A percentile compares a stretch with the other conserved stretches of the same genome.
Evolutionary conservation across 1,284 basidiomycete genomes (phyloP).

Genomic region (Trichosporon asahii): DNA sequence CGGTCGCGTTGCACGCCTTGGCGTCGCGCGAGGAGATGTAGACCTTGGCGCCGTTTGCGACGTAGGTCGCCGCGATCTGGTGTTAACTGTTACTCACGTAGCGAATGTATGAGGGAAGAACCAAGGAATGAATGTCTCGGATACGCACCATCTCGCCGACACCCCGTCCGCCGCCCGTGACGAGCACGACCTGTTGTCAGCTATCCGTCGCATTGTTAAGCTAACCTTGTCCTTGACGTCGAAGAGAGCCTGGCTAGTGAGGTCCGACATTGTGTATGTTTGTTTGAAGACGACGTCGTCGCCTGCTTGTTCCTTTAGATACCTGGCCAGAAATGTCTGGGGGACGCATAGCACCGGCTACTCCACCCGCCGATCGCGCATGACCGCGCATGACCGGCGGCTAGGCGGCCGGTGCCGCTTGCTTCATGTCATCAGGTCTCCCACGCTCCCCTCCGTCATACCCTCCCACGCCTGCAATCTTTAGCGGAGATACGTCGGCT

Average conservation of each 20-base stretch:
- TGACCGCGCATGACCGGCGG: not conserved
- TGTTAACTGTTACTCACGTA: not conserved
- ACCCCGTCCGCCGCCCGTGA: constrained; percentile 69
- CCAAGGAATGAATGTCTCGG: too few relatives aligned
- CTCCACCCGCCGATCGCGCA: not conserved
- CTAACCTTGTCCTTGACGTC: constrained; percentile 27
- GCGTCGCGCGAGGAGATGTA: constrained; percentile 66
- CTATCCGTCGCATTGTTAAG: not conserved
- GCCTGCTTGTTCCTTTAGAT: not conserved
- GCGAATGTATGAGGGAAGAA: too few relatives aligned
- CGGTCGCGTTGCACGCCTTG: constrained; percentile 60
- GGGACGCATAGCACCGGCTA: not conserved
- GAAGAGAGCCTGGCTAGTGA: constrained; percentile 17
- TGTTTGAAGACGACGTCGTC: not conserved
- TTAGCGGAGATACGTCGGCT: not conserved
- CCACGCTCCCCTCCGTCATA: not conserved
- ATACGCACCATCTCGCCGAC: constrained; percentile 64
- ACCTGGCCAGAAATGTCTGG: not conserved
- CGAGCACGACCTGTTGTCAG: constrained; percentile 55
- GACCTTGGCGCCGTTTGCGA: constrained; percentile 63
- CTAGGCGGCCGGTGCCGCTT: not conserved
- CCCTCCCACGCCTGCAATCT: not conserved
- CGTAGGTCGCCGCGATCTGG: constrained; percentile 65
- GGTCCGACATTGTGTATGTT: not conserved
- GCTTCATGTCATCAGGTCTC: not conserved